These are phyloP conservation scores for Pichia sporocuriosa DNA, from an alignment of 805 yeast species.

Conservation along the genomic window DNA sequence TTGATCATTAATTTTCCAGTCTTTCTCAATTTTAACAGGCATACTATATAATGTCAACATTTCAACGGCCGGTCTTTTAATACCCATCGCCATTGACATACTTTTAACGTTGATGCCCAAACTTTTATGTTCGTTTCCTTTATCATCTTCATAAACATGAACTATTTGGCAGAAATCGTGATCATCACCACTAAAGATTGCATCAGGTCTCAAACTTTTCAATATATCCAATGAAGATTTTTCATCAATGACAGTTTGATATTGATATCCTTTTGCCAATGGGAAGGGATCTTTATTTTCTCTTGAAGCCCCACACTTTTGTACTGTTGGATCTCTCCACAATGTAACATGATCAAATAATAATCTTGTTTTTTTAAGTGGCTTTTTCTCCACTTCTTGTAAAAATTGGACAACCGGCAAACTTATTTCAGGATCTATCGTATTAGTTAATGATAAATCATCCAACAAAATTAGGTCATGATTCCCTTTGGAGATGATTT, in stretches of 20 bases:
- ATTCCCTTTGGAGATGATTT: slow-evolving; percentile 49
- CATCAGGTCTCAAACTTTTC: slow-evolving; percentile 49
- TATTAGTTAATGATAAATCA: slow-evolving; percentile 69
- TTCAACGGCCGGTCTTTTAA: slow-evolving; percentile 30
- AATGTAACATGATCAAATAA: slow-evolving; percentile 84
- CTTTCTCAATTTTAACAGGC: slow-evolving; percentile 12
- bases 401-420: slow-evolving; percentile 48
- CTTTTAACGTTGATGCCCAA: slow-evolving; percentile 52
- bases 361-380: slow-evolving; percentile 44
- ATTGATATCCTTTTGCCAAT: slow-evolving; percentile 68
- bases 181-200: slow-evolving; percentile 89
- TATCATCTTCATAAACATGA: slow-evolving; percentile 35
- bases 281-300: slow-evolving; percentile 67
- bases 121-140: slow-evolving; percentile 2
- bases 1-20: slow-evolving; percentile 23
- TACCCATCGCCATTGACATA: slow-evolving; percentile 88
- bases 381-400: slow-evolving; percentile 26
- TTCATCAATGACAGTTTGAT: slow-evolving; percentile 74
- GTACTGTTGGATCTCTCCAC: slow-evolving; percentile 51
- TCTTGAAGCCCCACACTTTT: slow-evolving; percentile 67
- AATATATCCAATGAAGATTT: slow-evolving; percentile 54
- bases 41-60: slow-evolving; percentile 20
- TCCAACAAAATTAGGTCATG: slow-evolving; percentile 75
- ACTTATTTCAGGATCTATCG: slow-evolving; percentile 36
- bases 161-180: slow-evolving; percentile 86